These are phyloP conservation scores for Stygiomarasmius scandens DNA, from an alignment of 1,284 basidiomycete species.

Conservation along the genomic window DNA sequence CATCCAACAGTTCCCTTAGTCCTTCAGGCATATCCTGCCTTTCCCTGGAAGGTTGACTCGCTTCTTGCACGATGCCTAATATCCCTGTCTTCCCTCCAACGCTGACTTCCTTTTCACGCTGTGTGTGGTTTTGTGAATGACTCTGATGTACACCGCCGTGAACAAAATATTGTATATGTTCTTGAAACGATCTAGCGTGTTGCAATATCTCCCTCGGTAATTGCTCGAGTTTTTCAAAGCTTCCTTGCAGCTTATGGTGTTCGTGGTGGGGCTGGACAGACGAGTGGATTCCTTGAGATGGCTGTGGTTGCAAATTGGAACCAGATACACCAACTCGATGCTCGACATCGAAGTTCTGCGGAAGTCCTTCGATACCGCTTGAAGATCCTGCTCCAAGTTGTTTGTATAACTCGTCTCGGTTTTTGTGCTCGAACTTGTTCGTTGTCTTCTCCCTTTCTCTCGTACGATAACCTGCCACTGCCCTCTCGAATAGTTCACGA, in stretches of 20 bases:
- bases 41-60: conserved; percentile 13
- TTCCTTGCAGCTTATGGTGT: conserved; percentile 15
- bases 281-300: too few relatives aligned
- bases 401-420: background rate
- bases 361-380: background rate
- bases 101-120: too few relatives aligned
- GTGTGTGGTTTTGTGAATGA: too few relatives aligned
- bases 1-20: conserved; percentile 47
- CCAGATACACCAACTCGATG: too few relatives aligned
- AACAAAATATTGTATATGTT: conserved; percentile 47
- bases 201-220: conserved; percentile 52
- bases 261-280: background rate
- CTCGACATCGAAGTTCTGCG: too few relatives aligned
- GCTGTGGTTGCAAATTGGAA: too few relatives aligned
- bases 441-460: conserved; percentile 1
- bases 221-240: conserved; percentile 43
- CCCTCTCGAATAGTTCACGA: conserved; percentile 42
- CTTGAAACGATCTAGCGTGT: conserved; percentile 48
- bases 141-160: background rate
- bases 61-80: conserved; percentile 8
- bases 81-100: conserved; percentile 21
- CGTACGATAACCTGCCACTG: conserved; percentile 45
- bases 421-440: too few relatives aligned
- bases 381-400: background rate
- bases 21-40: conserved; percentile 37